Percentiles rank a stretch among this genome's conserved stretches.
These are phyloP conservation scores for Parvularia atlantis DNA, from an alignment of 78 protist species.

Conservation along the genomic window DNA sequence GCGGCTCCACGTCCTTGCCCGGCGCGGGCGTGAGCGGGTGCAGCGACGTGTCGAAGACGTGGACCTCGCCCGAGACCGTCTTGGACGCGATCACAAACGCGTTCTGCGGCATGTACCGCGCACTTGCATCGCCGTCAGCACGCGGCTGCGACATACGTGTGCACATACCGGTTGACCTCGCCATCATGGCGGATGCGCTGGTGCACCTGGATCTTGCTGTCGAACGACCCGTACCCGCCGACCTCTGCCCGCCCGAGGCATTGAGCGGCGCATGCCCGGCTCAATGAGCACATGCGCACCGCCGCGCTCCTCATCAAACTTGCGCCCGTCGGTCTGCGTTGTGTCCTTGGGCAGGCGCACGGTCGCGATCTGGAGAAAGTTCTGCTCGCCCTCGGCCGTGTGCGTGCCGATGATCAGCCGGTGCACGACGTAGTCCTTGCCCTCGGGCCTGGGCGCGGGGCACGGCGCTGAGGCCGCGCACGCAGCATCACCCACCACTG, in stretches of 20 bases:
- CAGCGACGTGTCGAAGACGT: slow-evolving; percentile 76
- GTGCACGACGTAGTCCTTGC: slow-evolving; percentile 50
- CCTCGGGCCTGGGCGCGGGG: background rate
- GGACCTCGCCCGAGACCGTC: slow-evolving; percentile 68
- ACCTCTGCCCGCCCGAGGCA: background rate
- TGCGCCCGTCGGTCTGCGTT: slow-evolving; percentile 34
- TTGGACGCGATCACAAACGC: slow-evolving; percentile 87
- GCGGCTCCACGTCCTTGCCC: slow-evolving; percentile 32
- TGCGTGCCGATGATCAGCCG: slow-evolving; percentile 85
- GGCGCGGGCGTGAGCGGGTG: slow-evolving; percentile 58
- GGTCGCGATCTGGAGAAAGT: slow-evolving; percentile 74
- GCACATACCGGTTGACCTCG: slow-evolving; percentile 70
- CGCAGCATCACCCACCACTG: background rate
- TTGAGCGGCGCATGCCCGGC: background rate
- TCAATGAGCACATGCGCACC: slow-evolving; percentile 7
- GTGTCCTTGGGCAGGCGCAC: slow-evolving; percentile 72
- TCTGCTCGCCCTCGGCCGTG: slow-evolving; percentile 83
- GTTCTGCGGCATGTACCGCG: slow-evolving; percentile 88
- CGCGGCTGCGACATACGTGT: background rate
- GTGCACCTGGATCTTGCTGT: slow-evolving; percentile 39
- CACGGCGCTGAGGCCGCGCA: background rate
- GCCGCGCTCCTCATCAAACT: slow-evolving; percentile 57
- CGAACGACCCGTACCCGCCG: background rate
- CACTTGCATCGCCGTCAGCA: slow-evolving; percentile 17
- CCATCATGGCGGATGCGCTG: slow-evolving; percentile 80